Evolutionary conservation across 208 protist genomes (phyloP).

Genomic region (Trichomonas tenax): DNA sequence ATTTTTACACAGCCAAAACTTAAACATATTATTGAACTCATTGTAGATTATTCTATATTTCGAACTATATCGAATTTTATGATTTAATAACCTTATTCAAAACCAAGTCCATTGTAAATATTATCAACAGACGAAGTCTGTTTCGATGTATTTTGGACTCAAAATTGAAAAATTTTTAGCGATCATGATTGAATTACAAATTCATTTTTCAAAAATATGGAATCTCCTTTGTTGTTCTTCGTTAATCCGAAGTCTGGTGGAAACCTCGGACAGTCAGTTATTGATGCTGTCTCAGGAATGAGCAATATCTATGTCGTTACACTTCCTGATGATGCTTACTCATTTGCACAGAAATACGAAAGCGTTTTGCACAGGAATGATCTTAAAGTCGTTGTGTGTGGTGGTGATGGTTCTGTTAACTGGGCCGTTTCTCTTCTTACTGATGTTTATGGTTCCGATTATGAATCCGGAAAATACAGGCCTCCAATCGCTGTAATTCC

Average conservation of each 20-base stretch:
- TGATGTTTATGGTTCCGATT: background rate
- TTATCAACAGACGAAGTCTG: no score
- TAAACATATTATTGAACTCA: no score
- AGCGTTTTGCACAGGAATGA: background rate
- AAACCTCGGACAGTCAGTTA: background rate
- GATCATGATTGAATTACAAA: no score
- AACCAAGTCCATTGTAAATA: no score
- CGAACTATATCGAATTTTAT: no score
- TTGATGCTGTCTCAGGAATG: background rate
- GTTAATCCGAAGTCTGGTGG: background rate
- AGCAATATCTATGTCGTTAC: background rate
- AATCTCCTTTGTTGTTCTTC: background rate
- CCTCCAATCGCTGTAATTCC: background rate
- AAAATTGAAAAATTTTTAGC: no score
- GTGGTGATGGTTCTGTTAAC: background rate
- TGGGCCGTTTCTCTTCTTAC: background rate
- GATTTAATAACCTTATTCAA: no score
- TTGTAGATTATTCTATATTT: no score
- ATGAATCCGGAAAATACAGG: no score
- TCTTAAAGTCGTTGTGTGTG: background rate
- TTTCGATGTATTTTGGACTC: no score
- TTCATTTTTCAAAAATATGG: no score
- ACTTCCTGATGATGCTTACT: background rate
- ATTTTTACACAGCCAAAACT: no score
- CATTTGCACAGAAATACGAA: background rate